Conservation (phyloP, 1,284 basidiomycete genomes). For the Tetrapyrgos nigripes region DNA sequence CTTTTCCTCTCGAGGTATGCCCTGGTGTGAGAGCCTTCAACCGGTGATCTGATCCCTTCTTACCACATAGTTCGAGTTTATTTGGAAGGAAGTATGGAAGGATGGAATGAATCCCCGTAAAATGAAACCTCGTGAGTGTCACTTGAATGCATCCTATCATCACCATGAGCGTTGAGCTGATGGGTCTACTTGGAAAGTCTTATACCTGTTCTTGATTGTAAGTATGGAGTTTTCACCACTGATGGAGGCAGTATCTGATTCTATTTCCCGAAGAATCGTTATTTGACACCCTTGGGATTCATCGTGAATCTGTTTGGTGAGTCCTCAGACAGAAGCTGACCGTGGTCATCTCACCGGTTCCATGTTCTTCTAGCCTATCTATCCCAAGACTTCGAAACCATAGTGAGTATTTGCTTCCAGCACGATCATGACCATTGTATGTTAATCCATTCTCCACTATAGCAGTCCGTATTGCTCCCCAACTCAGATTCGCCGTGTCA, state of each 20-base stretch:
- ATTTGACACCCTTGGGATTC: slow-evolving; percentile 56
- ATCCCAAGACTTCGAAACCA: slow-evolving; percentile 44
- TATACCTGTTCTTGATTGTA: slow-evolving; percentile 56
- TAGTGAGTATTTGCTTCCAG: slow-evolving; percentile 37
- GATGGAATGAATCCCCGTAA: slow-evolving; percentile 52
- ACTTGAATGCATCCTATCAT: not conserved
- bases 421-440: too few relatives aligned
- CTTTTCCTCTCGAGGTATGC: slow-evolving; percentile 27
- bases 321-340: slow-evolving; percentile 16
- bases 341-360: not conserved
- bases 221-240: slow-evolving; percentile 19
- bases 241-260: not conserved
- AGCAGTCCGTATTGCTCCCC: too few relatives aligned
- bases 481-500: too few relatives aligned
- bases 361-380: slow-evolving; percentile 44
- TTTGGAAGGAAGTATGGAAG: slow-evolving; percentile 46
- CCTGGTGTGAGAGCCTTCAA: not conserved
- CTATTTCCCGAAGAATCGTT: slow-evolving; percentile 45
- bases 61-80: slow-evolving; percentile 45
- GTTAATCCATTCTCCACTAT: too few relatives aligned
- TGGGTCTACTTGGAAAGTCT: slow-evolving; percentile 35
- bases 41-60: not conserved
- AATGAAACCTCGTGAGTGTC: slow-evolving; percentile 48
- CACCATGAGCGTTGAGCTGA: not conserved
- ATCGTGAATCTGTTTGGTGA: slow-evolving; percentile 54